phyloP scores from a whole-genome alignment of 2,329 filamentous ascomycete species.

The Lasiodiplodia sp. region DNA sequence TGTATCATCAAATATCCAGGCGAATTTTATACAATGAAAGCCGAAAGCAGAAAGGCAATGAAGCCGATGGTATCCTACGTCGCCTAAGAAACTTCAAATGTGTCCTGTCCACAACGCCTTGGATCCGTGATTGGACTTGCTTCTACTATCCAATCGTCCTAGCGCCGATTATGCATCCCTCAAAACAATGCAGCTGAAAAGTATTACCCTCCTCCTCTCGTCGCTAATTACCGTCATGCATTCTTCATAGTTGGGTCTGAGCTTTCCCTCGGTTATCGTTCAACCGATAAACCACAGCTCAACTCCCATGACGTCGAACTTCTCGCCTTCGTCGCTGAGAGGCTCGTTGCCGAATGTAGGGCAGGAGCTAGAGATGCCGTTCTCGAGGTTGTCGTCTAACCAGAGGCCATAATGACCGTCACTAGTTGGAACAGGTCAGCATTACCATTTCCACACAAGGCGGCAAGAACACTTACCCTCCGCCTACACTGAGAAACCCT shows the following conservation, averaged over 20 bases:
- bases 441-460: neutral
- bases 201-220: slow-evolving; percentile 9
- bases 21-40: neutral
- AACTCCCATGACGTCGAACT: slow-evolving; percentile 89
- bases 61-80: slow-evolving; percentile 20
- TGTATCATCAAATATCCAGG: neutral
- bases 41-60: slow-evolving; percentile 15
- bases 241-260: neutral
- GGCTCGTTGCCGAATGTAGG: slow-evolving; percentile 95
- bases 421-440: slow-evolving; percentile 35
- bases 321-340: slow-evolving; percentile 88
- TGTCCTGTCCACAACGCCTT: slow-evolving; percentile 18
- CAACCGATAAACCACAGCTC: slow-evolving; percentile 90
- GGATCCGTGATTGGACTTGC: slow-evolving; percentile 10
- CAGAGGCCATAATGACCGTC: slow-evolving; percentile 93
- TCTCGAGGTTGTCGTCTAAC: slow-evolving; percentile 85
- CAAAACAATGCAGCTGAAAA: neutral
- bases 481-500: slow-evolving; percentile 84
- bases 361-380: slow-evolving; percentile 82
- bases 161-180: slow-evolving; percentile 18
- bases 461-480: slow-evolving; percentile 60
- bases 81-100: slow-evolving; percentile 8
- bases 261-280: neutral
- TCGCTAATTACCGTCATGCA: neutral
- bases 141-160: slow-evolving; percentile 12